These are phyloP conservation scores for Elsinoe australis DNA, from an alignment of 2,329 filamentous ascomycete species.

Conservation along the genomic window DNA sequence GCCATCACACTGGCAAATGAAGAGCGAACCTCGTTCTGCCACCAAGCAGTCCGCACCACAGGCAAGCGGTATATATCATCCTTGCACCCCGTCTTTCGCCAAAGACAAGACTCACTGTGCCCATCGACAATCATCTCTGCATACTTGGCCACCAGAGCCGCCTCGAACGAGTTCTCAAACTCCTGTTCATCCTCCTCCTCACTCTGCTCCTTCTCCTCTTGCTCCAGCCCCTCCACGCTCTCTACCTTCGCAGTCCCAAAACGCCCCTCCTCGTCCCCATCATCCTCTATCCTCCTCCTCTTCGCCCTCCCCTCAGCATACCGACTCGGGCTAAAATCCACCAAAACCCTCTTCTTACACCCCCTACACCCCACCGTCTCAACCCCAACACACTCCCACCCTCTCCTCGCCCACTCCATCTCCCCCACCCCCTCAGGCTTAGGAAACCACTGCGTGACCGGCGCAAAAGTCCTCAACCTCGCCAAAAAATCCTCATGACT, in stretches of 20 bases:
- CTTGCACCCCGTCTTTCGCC: conserved; percentile 82
- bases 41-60: conserved; percentile 32
- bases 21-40: conserved; percentile 29
- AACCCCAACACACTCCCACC: conserved; percentile 77
- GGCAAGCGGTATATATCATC: conserved; percentile 58
- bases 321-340: conserved; percentile 52
- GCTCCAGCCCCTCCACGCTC: conserved; percentile 14
- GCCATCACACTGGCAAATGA: conserved; percentile 24
- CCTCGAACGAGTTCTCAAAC: conserved; percentile 34
- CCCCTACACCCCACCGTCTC: conserved; percentile 76
- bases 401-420: conserved; percentile 87
- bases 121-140: conserved; percentile 62
- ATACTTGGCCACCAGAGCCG: conserved; percentile 70
- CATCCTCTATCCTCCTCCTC: conserved; percentile 42
- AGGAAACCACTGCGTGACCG: conserved; percentile 86
- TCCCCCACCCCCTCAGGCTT: conserved; percentile 82
- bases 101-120: conserved; percentile 76
- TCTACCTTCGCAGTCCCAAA: conserved; percentile 15
- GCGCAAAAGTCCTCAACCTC: conserved; percentile 78
- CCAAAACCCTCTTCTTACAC: conserved; percentile 75
- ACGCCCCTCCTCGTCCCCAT: conserved; percentile 1
- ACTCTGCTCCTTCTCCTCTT: conserved; percentile 22
- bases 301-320: conserved; percentile 47
- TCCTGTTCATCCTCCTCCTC: conserved; percentile 44
- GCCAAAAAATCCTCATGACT: conserved; percentile 76